Evolutionary conservation across 352 stramenopile genomes (phyloP).

Genomic region (Blastocystis sp.): DNA sequence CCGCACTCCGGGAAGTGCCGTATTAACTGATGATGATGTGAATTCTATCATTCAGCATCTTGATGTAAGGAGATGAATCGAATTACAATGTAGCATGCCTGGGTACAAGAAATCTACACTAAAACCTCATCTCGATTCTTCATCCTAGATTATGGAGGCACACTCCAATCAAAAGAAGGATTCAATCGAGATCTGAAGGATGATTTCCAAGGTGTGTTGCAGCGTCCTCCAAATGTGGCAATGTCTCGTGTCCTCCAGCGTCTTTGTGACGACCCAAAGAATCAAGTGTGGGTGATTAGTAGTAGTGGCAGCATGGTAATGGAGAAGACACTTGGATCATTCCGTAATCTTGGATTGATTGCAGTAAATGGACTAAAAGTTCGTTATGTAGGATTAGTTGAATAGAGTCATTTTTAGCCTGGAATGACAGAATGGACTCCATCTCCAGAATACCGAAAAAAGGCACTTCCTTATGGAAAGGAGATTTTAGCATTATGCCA

Average conservation of each 20-base stretch:
- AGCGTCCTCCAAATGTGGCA: background rate
- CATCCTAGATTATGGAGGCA: slow-evolving; percentile 64
- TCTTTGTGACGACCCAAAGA: slow-evolving; percentile 51
- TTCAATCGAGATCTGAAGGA: slow-evolving; percentile 67
- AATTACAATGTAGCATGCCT: background rate
- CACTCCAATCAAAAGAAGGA: slow-evolving; percentile 49
- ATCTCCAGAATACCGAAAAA: slow-evolving; percentile 50
- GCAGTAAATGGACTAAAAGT: slow-evolving; percentile 59
- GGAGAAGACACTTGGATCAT: slow-evolving; percentile 27
- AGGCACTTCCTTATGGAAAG: slow-evolving; percentile 50
- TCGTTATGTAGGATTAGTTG: background rate
- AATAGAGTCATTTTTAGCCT: slow-evolving; percentile 15
- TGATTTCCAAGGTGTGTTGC: slow-evolving; percentile 63
- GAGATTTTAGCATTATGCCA: slow-evolving; percentile 57
- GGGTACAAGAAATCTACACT: background rate
- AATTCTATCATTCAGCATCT: slow-evolving; percentile 3
- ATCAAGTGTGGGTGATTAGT: slow-evolving; percentile 68
- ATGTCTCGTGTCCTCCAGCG: slow-evolving; percentile 44
- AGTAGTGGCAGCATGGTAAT: slow-evolving; percentile 46
- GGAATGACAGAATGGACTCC: background rate
- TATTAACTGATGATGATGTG: slow-evolving; percentile 20
- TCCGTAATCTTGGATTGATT: slow-evolving; percentile 34
- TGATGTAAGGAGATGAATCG: background rate
- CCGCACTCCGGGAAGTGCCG: background rate
- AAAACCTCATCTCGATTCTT: slow-evolving; percentile 9